Evolutionary conservation across 768 basidiomycete genomes (phyloP), one percentile per base, ranked within the genome.

Genomic region (Porphyrellus cyaneotinctus): DNA sequence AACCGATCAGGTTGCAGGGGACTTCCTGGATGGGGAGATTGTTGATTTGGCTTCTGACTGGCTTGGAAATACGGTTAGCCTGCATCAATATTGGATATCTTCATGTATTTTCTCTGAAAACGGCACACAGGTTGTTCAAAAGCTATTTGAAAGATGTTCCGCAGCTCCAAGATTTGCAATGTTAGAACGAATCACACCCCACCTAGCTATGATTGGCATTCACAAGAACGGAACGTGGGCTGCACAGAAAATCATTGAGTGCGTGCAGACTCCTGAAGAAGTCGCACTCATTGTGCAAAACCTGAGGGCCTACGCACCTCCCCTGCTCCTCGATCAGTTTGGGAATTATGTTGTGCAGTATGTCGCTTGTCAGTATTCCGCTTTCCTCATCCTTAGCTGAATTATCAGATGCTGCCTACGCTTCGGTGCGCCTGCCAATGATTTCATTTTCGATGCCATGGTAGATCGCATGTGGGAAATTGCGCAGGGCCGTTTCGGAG

Each of bases 151-250:
- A 70, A 86, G 82, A 64, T 92, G 91, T 65, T 89, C 91, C 14
- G 71, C 83, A 35, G 72, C 64, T 4, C 85, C 93, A 28, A 79
- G 94, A 60, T 80, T 91, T 57, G 85, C 86, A 15, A 95, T 99
- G 90, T 76, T 99, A 49, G 95, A 98, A 62, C 85, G 95, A 44
- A 87, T 98, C 56, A 81, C 84, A 4, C 97, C 97, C 43, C 89
- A 95, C 67, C 76, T 99, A 36, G 95, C 95, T 22, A 91, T 91
- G 83, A 97, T 98, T 58, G 97, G 97, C 24, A 94, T 95, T 51
- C 97, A 99, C 78, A 98, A 98, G 77, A 98, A 99, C 60, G 97
- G 97, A 26, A 99, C 97, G 1, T 98, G 97, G 97, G 95, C 95
- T 3, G 95, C 95, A 4, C 97, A 99, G 72, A 98, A 97, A 79